These are phyloP conservation scores for Tetracladium maxilliforme DNA, from an alignment of 2,329 filamentous ascomycete genomes.

Conservation along the genomic window DNA sequence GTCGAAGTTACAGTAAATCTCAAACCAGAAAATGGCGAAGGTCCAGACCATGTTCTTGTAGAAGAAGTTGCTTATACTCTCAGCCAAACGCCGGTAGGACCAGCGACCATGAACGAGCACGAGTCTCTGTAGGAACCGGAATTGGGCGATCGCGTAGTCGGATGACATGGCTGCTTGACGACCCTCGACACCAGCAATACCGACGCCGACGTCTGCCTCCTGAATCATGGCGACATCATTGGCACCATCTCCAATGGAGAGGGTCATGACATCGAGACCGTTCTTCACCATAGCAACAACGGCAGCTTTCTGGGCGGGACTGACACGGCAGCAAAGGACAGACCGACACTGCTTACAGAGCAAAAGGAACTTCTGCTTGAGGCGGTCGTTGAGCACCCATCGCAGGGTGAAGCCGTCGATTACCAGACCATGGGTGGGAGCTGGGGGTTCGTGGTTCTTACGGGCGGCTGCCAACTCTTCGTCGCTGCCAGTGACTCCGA, in stretches of 20 bases:
- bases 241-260: conserved; percentile 84
- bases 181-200: conserved; percentile 86
- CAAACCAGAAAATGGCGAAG: conserved; percentile 93
- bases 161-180: conserved; percentile 92
- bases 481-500: conserved; percentile 71
- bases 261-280: conserved; percentile 88
- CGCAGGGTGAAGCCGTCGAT: conserved; percentile 92
- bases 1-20: conserved; percentile 91
- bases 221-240: conserved; percentile 98
- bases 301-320: conserved; percentile 91
- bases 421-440: conserved; percentile 78
- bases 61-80: conserved; percentile 97
- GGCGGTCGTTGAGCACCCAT: conserved; percentile 64
- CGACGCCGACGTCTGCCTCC: conserved; percentile 90
- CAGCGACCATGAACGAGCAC: conserved; percentile 85
- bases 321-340: conserved; percentile 93
- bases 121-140: conserved; percentile 72
- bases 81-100: conserved; percentile 88
- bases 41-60: conserved; percentile 99
- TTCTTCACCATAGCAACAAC: conserved; percentile 93
- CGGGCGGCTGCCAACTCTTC: conserved; percentile 70
- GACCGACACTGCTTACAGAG: conserved; percentile 96
- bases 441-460: conserved; percentile 73
- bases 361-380: conserved; percentile 86
- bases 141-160: conserved; percentile 90